Evolutionary conservation across 306 rosid genomes (phyloP).

Genomic region (Vicia faba): DNA sequence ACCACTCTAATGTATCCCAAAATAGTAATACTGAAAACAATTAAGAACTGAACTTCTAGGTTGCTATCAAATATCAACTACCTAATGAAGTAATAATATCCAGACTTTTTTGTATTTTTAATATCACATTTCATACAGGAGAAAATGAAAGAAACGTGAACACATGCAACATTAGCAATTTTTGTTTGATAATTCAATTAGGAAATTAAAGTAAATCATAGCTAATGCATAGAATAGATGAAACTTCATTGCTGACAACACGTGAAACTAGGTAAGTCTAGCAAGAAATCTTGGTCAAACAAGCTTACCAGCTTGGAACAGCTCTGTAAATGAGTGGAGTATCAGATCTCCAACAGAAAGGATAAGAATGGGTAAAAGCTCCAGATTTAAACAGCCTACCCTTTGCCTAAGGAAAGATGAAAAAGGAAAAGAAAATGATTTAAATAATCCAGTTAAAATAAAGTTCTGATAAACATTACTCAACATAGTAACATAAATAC

Average conservation of each 20-base stretch:
- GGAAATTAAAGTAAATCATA: slow-evolving; percentile 23
- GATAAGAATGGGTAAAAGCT: slow-evolving; percentile 83
- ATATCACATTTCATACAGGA: not conserved
- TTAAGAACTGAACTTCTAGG: not conserved
- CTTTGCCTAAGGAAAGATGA: slow-evolving; percentile 61
- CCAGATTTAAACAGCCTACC: slow-evolving; percentile 87
- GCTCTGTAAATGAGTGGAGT: slow-evolving; percentile 97
- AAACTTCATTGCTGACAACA: slow-evolving; percentile 15
- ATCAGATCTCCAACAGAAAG: slow-evolving; percentile 89
- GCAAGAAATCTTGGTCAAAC: slow-evolving; percentile 20
- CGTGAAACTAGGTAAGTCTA: not conserved
- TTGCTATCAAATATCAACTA: slow-evolving; percentile 4
- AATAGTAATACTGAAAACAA: slow-evolving; percentile 2
- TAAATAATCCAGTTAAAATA: slow-evolving; percentile 9
- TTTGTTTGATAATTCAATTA: not conserved
- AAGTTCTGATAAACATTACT: slow-evolving; percentile 11
- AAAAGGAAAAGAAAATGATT: slow-evolving; percentile 27
- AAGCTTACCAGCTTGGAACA: slow-evolving; percentile 91
- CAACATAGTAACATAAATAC: not conserved
- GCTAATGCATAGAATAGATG: not conserved
- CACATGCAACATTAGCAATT: slow-evolving; percentile 1
- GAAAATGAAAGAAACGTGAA: not conserved
- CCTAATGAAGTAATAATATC: slow-evolving; percentile 13
- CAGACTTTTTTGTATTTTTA: not conserved
- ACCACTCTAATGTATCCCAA: not conserved